Evolutionary conservation across 2,329 filamentous ascomycete species (phyloP).

Genomic region (Diaporthe sp.): DNA sequence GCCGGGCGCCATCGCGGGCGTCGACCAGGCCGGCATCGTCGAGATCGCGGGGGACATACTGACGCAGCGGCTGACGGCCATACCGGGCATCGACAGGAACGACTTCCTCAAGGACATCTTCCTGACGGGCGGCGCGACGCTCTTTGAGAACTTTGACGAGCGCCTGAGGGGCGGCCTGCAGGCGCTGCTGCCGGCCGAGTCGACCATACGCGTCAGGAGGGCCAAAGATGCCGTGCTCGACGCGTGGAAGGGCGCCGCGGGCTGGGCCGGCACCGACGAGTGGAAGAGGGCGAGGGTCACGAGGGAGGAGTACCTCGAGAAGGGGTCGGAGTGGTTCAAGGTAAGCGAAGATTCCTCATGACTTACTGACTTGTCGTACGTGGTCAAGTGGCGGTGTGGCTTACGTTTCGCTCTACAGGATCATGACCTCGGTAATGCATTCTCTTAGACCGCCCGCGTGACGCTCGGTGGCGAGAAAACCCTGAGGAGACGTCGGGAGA

Average conservation of each 20-base stretch:
- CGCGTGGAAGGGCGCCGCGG: constrained; percentile 93
- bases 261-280: constrained; percentile 78
- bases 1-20: constrained; percentile 84
- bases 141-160: constrained; percentile 90
- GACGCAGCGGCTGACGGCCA: constrained; percentile 79
- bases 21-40: constrained; percentile 93
- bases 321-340: constrained; percentile 95
- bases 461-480: neutral
- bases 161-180: constrained; percentile 80
- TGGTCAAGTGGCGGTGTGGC: constrained; percentile 4
- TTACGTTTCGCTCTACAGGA: constrained; percentile 60
- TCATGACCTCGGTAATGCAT: constrained; percentile 75
- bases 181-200: constrained; percentile 78
- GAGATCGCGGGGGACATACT: constrained; percentile 94
- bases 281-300: constrained; percentile 79
- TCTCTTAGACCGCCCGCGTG: constrained; percentile 43
- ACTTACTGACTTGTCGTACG: neutral
- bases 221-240: constrained; percentile 85
- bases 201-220: constrained; percentile 77
- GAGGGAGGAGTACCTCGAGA: constrained; percentile 88
- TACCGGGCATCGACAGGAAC: constrained; percentile 67
- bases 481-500: neutral
- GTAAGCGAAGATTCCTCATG: constrained; percentile 57
- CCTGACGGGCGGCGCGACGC: constrained; percentile 91
- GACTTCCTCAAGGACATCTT: constrained; percentile 89